Base-by-base conservation (phyloP, 2,329 filamentous ascomycete species). In the Fusarium nanum region DNA sequence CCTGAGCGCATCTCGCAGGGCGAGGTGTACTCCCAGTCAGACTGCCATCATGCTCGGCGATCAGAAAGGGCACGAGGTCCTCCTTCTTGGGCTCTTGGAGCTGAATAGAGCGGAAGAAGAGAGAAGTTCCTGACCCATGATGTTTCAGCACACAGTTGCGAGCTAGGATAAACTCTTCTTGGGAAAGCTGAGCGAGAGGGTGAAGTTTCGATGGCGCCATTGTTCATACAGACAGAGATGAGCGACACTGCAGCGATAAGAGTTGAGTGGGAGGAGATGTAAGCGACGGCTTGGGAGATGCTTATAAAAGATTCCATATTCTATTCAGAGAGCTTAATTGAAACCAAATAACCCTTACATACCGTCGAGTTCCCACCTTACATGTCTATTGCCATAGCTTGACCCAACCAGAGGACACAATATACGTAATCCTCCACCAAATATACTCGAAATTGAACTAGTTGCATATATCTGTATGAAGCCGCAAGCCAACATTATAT, bases 11-110 rank as follows among this genome's bases (percentile, higher is more conserved):
- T 55, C 86, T 83, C 3, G 84, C 79, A 10, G 85, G 78, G 22
- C 83, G 80, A 49, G 80, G 23, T 10, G 49, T 53, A 14, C 6
- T 22, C 9, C 42, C 34, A 18, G 25, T 12, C 4, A 53, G 49
- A 42, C 34, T 41, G 4, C 34, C 32, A 7, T 22, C 23, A 11
- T 53, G 49, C n/a, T 53, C 32, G 8, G 49, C 49, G 80, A 89
- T 86, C 23, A 91, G 81, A 72, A 89, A 92, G 3, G 83, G 83
- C 9, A 89, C 75, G 10, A 90, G 82, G 40, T 87, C 83, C 40
- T 80, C 80, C 78, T 91, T 92, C 28, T 83, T 81, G 2, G 89
- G 89, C 69, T 92, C 89, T 44, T 89, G 81, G 9, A 91, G 81
- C 23, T 53, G 49, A 86, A 93, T 87, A 53, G 86, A 83, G 74